Evolutionary conservation across 2,329 filamentous ascomycete genomes (phyloP).

Genomic region (Aspergillus thermomutatus): DNA sequence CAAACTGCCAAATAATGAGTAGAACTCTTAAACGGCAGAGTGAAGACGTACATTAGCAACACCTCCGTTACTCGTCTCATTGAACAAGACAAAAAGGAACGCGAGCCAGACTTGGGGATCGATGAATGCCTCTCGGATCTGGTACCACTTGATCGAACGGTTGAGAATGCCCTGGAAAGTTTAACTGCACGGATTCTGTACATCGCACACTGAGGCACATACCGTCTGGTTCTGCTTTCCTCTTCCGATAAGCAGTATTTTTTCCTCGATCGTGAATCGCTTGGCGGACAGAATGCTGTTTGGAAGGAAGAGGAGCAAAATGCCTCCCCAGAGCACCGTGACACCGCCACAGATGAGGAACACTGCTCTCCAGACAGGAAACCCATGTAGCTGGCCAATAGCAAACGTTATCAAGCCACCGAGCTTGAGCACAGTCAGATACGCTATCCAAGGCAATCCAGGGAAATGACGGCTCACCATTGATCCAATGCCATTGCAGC

Average conservation of each 20-base stretch:
- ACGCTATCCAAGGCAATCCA: accelerated
- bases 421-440: slow-evolving; percentile 2
- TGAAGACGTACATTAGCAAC: slow-evolving; percentile 40
- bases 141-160: slow-evolving; percentile 46
- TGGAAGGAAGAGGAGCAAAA: slow-evolving; percentile 43
- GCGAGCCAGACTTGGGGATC: slow-evolving; percentile 47
- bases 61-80: slow-evolving; percentile 52
- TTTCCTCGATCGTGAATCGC: slow-evolving; percentile 43
- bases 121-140: slow-evolving; percentile 47
- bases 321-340: slow-evolving; percentile 42
- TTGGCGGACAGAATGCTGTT: slow-evolving; percentile 43
- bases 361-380: slow-evolving; percentile 45
- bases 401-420: slow-evolving; percentile 29
- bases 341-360: slow-evolving; percentile 46
- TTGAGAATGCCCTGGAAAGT: slow-evolving; percentile 42
- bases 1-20: slow-evolving; percentile 34
- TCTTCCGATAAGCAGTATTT: slow-evolving; percentile 41
- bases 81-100: slow-evolving; percentile 48
- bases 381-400: slow-evolving; percentile 41
- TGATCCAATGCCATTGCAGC: slow-evolving; percentile 39
- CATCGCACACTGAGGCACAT: background rate
- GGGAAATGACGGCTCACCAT: slow-evolving; percentile 16
- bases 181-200: background rate
- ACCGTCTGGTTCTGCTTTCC: slow-evolving; percentile 20
- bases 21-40: background rate